A percentile compares a stretch with the other conserved stretches of the same genome.
Conservation (phyloP, 1,139 yeast genomes). For the Nakaseomyces delphensis region DNA sequence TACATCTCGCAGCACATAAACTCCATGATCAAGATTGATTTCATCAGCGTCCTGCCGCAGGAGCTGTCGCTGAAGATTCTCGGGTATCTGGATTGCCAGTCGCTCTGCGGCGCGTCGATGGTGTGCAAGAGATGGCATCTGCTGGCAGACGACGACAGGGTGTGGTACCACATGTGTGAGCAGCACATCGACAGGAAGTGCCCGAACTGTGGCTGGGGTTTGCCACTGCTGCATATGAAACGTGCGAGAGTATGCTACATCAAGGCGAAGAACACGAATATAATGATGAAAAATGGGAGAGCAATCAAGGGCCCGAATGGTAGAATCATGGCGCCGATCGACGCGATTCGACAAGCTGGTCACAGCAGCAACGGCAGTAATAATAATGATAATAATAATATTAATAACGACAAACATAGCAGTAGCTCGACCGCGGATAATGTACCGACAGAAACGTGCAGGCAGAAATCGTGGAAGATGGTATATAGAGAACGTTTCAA, state of each 20-base stretch:
- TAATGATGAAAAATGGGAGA: background rate
- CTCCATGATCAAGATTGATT: conserved; percentile 76
- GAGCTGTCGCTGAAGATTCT: conserved; percentile 78
- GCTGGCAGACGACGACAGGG: conserved; percentile 90
- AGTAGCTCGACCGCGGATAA: too few species aligned
- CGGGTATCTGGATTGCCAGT: conserved; percentile 82
- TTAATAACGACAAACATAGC: conserved; percentile 11
- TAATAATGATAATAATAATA: conserved; percentile 8
- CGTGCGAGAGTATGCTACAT: conserved; percentile 40
- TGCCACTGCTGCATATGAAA: conserved; percentile 82
- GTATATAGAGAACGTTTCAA: conserved; percentile 85
- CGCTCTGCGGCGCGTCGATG: conserved; percentile 87
- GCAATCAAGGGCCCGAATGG: conserved; percentile 1
- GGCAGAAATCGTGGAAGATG: conserved; percentile 86
- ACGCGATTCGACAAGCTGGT: background rate
- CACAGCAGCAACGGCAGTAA: background rate
- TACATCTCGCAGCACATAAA: conserved; percentile 73
- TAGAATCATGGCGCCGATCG: conserved; percentile 6
- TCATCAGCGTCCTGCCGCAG: conserved; percentile 72
- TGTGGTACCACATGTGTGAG: conserved; percentile 98
- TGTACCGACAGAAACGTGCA: conserved; percentile 24
- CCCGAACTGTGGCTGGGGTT: conserved; percentile 98
- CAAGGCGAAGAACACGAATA: background rate
- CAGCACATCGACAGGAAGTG: conserved; percentile 96
- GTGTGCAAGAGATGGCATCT: conserved; percentile 80